Base-by-base conservation (phyloP, 208 protist genomes). In the Crithidia mellificae region DNA sequence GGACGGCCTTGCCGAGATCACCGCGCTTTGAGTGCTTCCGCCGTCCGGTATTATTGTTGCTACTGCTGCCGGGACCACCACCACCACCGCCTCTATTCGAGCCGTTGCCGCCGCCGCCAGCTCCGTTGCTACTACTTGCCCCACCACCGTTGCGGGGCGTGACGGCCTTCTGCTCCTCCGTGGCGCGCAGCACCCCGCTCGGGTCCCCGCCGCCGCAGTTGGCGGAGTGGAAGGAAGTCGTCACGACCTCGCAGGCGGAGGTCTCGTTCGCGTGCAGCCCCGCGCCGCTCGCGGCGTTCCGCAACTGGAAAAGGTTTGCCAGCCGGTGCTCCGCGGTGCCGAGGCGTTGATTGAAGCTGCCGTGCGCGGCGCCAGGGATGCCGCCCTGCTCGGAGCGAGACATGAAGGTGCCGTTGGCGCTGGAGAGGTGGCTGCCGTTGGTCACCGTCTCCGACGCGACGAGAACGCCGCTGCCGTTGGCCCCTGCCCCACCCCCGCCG, bases 81-180 rank as follows among this genome's bases (percentile, higher is more conserved):
- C 74, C 69, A 46, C 71, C 52, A 32, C 53, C 56, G 29, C 56
- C 68, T 38, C 34, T 5, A 38, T 38, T 11, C 34, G 34, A 76
- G 22, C 61, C 67, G 46, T 50, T 72, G 46, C 69, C 74, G 39
- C 75, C 75, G 59, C 75, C 75, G 49, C 46, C 14, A n/a, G 54
- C 39, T 22, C 47, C 32, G 8, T 20, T 20, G 43, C 59, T 50
- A 65, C 22, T 43, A 29, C 47, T 58, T 25, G n/a, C n/a, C 7
- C 11, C 1, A 4, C 32, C 15, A 30, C 1, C 44, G 5, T 53
- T 57, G 38, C 32, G 46, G 8, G 59, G 59, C 22, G 59, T 32
- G n/a, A 27, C 38, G 22, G 56, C 41, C 30, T 49, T 65, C 55
- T 64, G 64, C 58, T 70, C 50, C 44, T 63, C 43, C 20, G 27